Conservation (phyloP, 2,329 filamentous ascomycete species). For the Alternaria novae-zelandiae region DNA sequence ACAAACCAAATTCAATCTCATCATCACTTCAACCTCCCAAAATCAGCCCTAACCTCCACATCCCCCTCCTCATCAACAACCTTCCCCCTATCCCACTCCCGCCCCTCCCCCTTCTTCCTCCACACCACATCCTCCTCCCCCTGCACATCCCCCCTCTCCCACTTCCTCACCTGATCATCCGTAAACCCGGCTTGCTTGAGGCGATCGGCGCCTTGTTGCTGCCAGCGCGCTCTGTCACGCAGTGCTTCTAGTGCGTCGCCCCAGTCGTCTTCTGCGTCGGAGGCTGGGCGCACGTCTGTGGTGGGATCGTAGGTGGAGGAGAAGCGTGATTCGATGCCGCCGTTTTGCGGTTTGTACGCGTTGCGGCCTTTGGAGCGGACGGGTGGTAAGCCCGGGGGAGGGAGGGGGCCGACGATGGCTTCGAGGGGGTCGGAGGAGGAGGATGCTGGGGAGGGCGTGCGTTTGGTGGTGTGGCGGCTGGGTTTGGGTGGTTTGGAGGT, state of each 20-base stretch:
- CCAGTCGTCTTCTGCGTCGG: slow-evolving; percentile 71
- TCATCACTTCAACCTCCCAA: slow-evolving; percentile 48
- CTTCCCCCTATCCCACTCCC: slow-evolving; percentile 73
- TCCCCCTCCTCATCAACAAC: slow-evolving; percentile 62
- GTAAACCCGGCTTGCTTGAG: slow-evolving; percentile 79
- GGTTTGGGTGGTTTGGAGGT: background rate
- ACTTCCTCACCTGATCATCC: slow-evolving; percentile 74
- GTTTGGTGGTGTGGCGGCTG: slow-evolving; percentile 2
- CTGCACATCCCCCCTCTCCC: slow-evolving; percentile 68
- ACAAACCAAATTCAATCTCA: accelerated
- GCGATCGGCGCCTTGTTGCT: slow-evolving; percentile 75
- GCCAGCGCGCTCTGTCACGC: slow-evolving; percentile 80
- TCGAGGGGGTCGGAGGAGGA: slow-evolving; percentile 78
- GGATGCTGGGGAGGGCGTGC: slow-evolving; percentile 27
- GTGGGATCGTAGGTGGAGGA: slow-evolving; percentile 67
- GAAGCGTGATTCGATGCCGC: slow-evolving; percentile 82
- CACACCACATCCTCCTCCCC: slow-evolving; percentile 74
- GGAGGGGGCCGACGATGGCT: slow-evolving; percentile 75
- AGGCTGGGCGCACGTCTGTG: slow-evolving; percentile 60
- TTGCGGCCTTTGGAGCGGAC: slow-evolving; percentile 51
- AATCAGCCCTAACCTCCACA: slow-evolving; percentile 58
- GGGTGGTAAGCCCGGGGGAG: slow-evolving; percentile 56
- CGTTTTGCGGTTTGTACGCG: slow-evolving; percentile 33
- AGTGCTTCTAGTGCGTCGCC: slow-evolving; percentile 79
- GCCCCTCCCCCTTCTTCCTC: slow-evolving; percentile 71